Base-by-base conservation (phyloP, 345 rosid species). In the Euphorbia lathyris region DNA sequence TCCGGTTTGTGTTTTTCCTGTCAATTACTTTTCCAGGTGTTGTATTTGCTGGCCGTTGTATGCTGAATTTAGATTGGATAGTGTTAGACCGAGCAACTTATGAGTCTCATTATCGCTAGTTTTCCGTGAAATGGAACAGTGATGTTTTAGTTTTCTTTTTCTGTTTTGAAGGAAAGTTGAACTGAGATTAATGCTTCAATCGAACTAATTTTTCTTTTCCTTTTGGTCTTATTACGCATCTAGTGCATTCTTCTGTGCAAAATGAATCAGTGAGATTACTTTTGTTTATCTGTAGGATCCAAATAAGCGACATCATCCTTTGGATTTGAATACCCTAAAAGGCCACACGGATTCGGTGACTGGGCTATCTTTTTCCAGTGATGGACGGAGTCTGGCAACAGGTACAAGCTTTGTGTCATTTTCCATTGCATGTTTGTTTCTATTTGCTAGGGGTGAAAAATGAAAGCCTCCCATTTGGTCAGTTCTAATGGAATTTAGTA, bases 291-390 rank as follows among this genome's bases (percentile, higher is more conserved):
- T 72, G 68, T 69, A 94, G 96, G 97, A 84, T 68, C 96, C 86
- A 79, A 82, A 30, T 80, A 92, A 80, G 83, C 77, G 88, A 45
- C 98, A 88, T 71, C 97, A 92, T 78, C 94, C 90, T 22, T 79
- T 96, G 82, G 98, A 89, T 85, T 80, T 92, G 77, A 95, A 95
- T 81, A 95, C 99, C 70, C 77, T 95, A 77, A 95, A 92, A 88
- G 99, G 99, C 67, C 98, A 95, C 53, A 88, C 85, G 19, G 99
- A 95, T 86, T 70, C 96, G 9, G 98, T 95, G 58, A 79, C 87
- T 1, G 96, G 86, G 2, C 80, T 96, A 19, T 90, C 86, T 82
- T 90, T 95, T 83, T 88, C 98, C 3, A 72, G 84, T 32, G 89
- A 89, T 79, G 99, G 89, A 61, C 83, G 68, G 67, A 78, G 82